Evolutionary conservation across 495 filamentous ascomycete genomes (phyloP).

Genomic region (Hypomontagnella monticulosa): DNA sequence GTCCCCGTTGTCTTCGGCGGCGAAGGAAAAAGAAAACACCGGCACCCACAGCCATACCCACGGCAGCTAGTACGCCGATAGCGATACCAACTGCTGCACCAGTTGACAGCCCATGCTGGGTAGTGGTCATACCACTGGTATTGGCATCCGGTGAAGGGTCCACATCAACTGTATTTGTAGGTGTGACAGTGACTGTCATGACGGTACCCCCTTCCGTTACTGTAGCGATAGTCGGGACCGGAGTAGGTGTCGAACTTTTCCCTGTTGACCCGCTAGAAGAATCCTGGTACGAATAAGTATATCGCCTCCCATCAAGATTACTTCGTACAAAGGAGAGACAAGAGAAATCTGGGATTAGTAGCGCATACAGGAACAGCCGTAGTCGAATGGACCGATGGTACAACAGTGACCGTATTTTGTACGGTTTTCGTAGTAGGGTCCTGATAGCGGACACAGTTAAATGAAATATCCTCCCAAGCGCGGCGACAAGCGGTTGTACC

Average conservation of each 20-base stretch:
- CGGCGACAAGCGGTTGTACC: not conserved
- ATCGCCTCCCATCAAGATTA: not conserved
- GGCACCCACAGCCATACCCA: conserved; percentile 39
- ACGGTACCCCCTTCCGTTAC: conserved; percentile 55
- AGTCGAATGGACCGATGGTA: conserved; percentile 38
- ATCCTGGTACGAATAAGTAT: conserved; percentile 19
- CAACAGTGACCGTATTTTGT: conserved; percentile 44
- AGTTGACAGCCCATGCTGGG: conserved; percentile 42
- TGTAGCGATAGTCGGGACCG: conserved; percentile 48
- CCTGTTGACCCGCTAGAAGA: not conserved
- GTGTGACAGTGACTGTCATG: conserved; percentile 53
- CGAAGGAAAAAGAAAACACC: conserved; percentile 49
- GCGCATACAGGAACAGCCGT: conserved; percentile 49
- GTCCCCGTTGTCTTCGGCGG: conserved; percentile 41
- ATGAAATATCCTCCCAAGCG: conserved; percentile 25
- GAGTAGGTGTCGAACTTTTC: conserved; percentile 13
- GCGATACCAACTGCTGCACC: conserved; percentile 55
- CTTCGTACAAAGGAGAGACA: conserved; percentile 15
- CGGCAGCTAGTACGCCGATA: conserved; percentile 50
- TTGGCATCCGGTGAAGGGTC: conserved; percentile 23
- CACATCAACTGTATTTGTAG: conserved; percentile 20
- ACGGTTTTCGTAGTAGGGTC: conserved; percentile 49
- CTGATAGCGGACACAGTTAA: conserved; percentile 46
- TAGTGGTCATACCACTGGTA: conserved; percentile 16
- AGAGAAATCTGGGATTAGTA: conserved; percentile 32